Evolutionary conservation across 352 stramenopile species (phyloP).

Genomic region (Phytophthora lateralis): DNA sequence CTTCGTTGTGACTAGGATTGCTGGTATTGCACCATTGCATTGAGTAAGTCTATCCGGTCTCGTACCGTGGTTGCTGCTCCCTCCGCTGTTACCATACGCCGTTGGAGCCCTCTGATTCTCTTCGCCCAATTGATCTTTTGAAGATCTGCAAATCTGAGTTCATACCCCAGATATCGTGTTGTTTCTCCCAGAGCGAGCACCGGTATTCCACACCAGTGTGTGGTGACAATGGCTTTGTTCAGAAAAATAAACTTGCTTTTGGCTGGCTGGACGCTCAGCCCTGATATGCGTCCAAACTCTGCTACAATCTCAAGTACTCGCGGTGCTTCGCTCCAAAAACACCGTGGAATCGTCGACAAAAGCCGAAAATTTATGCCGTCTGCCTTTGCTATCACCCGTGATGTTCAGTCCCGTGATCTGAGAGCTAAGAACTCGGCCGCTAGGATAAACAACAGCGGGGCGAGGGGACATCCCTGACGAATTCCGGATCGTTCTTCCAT

Average conservation of each 20-base stretch:
- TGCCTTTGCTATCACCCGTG: too few species aligned
- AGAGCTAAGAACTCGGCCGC: too few species aligned
- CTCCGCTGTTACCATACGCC: conserved; percentile 1
- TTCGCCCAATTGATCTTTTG: not conserved
- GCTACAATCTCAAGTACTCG: not conserved
- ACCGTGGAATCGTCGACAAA: too few species aligned
- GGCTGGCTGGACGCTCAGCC: not conserved
- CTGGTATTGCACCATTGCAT: conserved; percentile 1
- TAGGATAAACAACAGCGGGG: not conserved
- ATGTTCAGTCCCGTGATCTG: too few species aligned
- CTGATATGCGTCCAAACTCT: conserved; percentile 1
- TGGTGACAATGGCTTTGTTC: not conserved
- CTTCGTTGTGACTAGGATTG: conserved; percentile 3
- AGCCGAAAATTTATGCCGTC: too few species aligned
- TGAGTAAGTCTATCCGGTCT: not conserved
- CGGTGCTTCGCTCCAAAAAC: too few species aligned
- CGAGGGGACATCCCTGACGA: not conserved
- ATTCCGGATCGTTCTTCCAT: not conserved
- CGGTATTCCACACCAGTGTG: not conserved
- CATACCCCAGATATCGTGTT: conserved; percentile 6
- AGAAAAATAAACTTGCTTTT: conserved; percentile 8
- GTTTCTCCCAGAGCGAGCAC: not conserved
- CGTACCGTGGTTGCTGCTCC: not conserved
- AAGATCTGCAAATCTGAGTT: not conserved
- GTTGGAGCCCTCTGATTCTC: not conserved